These are phyloP conservation scores for Neurospora intermedia DNA, from an alignment of 495 filamentous ascomycete genomes.

Conservation along the genomic window DNA sequence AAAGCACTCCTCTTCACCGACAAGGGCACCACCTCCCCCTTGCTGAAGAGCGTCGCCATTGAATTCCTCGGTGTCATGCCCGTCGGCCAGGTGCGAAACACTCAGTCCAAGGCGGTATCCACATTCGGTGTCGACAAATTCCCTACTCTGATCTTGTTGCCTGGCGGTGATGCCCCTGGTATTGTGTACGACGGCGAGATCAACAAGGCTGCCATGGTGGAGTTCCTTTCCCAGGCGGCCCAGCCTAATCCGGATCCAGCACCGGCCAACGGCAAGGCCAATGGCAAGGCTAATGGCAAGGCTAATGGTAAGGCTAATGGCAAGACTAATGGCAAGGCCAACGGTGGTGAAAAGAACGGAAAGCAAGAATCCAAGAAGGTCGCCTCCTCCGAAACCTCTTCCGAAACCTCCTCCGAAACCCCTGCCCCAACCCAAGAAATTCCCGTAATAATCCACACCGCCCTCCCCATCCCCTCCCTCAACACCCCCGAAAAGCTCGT, in stretches of 20 bases:
- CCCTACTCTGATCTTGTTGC: constrained; percentile 72
- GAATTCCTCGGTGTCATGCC: constrained; percentile 79
- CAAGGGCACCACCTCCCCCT: constrained; percentile 75
- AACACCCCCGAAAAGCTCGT: constrained; percentile 44
- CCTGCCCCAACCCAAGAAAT: constrained; percentile 25
- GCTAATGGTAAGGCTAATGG: constrained; percentile 21
- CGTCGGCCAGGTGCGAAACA: constrained; percentile 78
- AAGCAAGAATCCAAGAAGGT: constrained; percentile 42
- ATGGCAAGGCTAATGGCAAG: too few relatives aligned
- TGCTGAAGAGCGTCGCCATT: constrained; percentile 76
- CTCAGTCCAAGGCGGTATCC: constrained; percentile 60
- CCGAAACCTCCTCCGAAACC: constrained; percentile 26
- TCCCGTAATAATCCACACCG: constrained; percentile 40
- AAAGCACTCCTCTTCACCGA: constrained; percentile 93
- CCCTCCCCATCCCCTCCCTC: constrained; percentile 42
- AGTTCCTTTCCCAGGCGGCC: constrained; percentile 72
- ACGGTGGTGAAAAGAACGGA: constrained; percentile 11
- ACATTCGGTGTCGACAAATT: constrained; percentile 67
- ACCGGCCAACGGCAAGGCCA: constrained; percentile 28
- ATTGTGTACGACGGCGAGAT: constrained; percentile 74
- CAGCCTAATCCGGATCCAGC: constrained; percentile 59
- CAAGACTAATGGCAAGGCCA: constrained; percentile 15
- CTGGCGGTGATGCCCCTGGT: constrained; percentile 56
- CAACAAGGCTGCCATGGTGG: constrained; percentile 71
- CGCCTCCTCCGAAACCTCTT: constrained; percentile 27